A percentile compares a stretch with the other conserved stretches of the same genome.
These are phyloP conservation scores for Cavenderia fasciculata DNA, from an alignment of 78 protist species.

Conservation along the genomic window DNA sequence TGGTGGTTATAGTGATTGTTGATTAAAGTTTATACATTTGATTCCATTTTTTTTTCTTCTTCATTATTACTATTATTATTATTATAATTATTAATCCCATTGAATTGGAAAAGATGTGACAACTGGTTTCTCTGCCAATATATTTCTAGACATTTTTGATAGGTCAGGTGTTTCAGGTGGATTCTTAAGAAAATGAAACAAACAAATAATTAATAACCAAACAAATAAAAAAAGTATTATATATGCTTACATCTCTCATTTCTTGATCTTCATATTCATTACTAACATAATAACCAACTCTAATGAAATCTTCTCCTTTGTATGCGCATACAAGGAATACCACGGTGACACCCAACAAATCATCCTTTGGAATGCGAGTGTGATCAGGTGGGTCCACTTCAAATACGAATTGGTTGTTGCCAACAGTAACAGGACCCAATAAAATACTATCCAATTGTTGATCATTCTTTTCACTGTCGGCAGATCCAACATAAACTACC, in stretches of 20 bases:
- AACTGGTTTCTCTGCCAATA: constrained; percentile 54
- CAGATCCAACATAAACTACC: constrained; percentile 74
- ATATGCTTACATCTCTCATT: constrained; percentile 26
- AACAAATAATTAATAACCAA: background rate
- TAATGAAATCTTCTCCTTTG: constrained; percentile 68
- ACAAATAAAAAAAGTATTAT: background rate
- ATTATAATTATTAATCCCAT: too few relatives aligned
- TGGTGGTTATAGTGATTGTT: too few relatives aligned
- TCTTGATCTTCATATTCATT: constrained; percentile 57
- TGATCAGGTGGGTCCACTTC: constrained; percentile 78
- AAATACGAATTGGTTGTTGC: constrained; percentile 69
- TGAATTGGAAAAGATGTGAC: constrained; percentile 73
- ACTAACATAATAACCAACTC: constrained; percentile 76
- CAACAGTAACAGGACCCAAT: constrained; percentile 66
- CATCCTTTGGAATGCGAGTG: constrained; percentile 64
- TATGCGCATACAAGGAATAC: constrained; percentile 74
- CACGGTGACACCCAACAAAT: constrained; percentile 76
- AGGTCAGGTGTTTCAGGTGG: constrained; percentile 80
- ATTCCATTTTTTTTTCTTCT: too few relatives aligned
- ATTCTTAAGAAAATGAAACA: background rate
- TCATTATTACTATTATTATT: too few relatives aligned
- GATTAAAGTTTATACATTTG: too few relatives aligned
- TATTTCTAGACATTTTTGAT: constrained; percentile 47
- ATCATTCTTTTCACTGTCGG: constrained; percentile 69
- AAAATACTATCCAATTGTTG: constrained; percentile 74